These are phyloP conservation scores for Fusarium chlamydosporum DNA, from an alignment of 2,329 filamentous ascomycete genomes.

Conservation along the genomic window DNA sequence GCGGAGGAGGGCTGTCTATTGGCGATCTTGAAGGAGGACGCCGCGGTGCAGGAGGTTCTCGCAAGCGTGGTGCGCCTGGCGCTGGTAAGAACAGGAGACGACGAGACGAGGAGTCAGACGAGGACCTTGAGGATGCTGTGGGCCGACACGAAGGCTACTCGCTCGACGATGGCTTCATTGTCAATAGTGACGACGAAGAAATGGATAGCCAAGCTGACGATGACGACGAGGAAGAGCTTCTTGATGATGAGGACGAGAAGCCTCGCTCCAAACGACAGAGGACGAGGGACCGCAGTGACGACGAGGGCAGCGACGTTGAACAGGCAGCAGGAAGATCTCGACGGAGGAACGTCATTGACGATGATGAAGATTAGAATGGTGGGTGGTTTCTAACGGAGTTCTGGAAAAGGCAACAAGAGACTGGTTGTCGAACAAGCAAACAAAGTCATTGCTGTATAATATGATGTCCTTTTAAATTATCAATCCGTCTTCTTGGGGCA, in stretches of 20 bases:
- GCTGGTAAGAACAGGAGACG: conserved; percentile 66
- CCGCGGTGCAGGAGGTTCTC: conserved; percentile 62
- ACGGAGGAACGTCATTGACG: conserved; percentile 70
- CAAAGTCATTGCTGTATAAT: conserved; percentile 35
- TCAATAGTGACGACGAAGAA: conserved; percentile 80
- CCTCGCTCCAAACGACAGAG: conserved; percentile 65
- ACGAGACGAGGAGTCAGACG: conserved; percentile 82
- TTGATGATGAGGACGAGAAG: conserved; percentile 67
- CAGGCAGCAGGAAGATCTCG: conserved; percentile 63
- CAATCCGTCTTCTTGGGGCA: conserved; percentile 8
- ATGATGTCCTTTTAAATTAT: conserved; percentile 25
- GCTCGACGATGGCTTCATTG: conserved; percentile 83
- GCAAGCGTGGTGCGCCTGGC: conserved; percentile 68
- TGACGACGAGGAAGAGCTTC: conserved; percentile 71
- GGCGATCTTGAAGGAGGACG: conserved; percentile 77
- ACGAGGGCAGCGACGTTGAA: conserved; percentile 68
- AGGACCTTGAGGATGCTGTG: conserved; percentile 74
- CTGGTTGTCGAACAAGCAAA: conserved; percentile 13
- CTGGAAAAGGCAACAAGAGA: conserved; percentile 8
- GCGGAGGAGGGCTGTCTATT: conserved; percentile 72
- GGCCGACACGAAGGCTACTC: conserved; percentile 82
- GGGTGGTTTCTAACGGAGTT: background rate
- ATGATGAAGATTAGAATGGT: conserved; percentile 67
- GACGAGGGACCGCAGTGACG: conserved; percentile 62
- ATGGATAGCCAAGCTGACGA: conserved; percentile 73